phyloP scores from a whole-genome alignment of 225 moss, liverwort and hornwort species.

The Physcomitrellopsis africana region DNA sequence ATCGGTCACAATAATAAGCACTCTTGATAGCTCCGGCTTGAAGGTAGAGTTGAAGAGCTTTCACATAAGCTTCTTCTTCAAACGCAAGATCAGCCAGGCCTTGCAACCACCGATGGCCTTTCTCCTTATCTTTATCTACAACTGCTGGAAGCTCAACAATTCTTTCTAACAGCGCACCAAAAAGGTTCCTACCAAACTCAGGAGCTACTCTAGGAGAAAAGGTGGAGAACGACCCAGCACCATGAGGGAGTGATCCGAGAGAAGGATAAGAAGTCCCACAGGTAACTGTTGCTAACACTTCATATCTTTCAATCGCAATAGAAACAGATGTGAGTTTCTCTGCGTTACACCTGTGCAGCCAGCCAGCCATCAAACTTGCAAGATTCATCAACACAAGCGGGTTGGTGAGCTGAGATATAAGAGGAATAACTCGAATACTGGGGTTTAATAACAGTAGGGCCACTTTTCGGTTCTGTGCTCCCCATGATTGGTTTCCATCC shows the following conservation, averaged over 20 bases:
- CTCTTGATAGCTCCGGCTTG: conserved; percentile 92
- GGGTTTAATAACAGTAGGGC: conserved; percentile 41
- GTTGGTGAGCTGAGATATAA: conserved; percentile 77
- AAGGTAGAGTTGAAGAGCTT: conserved; percentile 85
- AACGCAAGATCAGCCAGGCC: conserved; percentile 95
- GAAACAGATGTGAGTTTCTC: conserved; percentile 60
- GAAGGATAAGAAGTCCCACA: conserved; percentile 71
- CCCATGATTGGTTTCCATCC: conserved; percentile 57
- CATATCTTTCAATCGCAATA: conserved; percentile 81
- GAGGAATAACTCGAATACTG: conserved; percentile 64
- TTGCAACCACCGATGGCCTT: conserved; percentile 95
- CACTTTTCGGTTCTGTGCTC: conserved; percentile 47
- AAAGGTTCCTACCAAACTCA: conserved; percentile 86
- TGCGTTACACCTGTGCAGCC: conserved; percentile 86
- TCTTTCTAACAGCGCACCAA: conserved; percentile 81
- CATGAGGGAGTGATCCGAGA: conserved; percentile 57
- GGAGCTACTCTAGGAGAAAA: conserved; percentile 70
- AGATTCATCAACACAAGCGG: conserved; percentile 74
- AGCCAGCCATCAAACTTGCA: conserved; percentile 91
- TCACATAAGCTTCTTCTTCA: conserved; percentile 89
- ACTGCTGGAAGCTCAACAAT: conserved; percentile 86
- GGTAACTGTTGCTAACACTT: conserved; percentile 75
- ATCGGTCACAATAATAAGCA: conserved; percentile 90
- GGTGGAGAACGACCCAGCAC: conserved; percentile 51
- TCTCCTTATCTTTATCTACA: conserved; percentile 81